phyloP scores from a whole-genome alignment of 2,329 filamentous ascomycete genomes.

The Aspergillus calidoustus region DNA sequence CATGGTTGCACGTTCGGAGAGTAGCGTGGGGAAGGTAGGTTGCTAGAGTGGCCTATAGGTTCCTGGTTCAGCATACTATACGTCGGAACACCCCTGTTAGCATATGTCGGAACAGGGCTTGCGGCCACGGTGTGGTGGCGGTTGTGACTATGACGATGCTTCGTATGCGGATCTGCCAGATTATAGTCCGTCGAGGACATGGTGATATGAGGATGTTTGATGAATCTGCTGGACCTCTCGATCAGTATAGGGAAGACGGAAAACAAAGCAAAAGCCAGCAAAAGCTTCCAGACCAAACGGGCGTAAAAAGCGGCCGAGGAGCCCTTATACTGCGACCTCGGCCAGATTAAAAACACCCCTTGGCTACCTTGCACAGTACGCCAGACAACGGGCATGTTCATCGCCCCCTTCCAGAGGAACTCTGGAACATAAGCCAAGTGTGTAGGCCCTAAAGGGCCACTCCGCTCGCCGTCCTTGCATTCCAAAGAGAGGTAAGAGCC shows the following conservation, averaged over 20 bases:
- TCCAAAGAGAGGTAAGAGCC: conserved; percentile 36
- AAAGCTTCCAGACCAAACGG: conserved; percentile 13
- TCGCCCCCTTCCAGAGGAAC: conserved; percentile 35
- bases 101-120: conserved; percentile 22
- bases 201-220: conserved; percentile 21
- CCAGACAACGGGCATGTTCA: conserved; percentile 27
- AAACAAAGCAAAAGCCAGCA: conserved; percentile 17
- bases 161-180: conserved; percentile 27
- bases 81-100: conserved; percentile 23
- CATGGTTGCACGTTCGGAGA: conserved; percentile 32
- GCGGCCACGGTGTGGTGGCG: conserved; percentile 28
- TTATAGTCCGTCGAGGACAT: conserved; percentile 40
- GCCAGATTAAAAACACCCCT: conserved; percentile 33
- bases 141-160: conserved; percentile 21
- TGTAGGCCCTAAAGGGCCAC: conserved; percentile 28
- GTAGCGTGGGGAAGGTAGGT: conserved; percentile 27
- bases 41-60: conserved; percentile 16
- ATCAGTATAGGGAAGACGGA: conserved; percentile 17
- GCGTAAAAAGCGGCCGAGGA: conserved; percentile 17
- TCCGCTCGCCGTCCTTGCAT: conserved; percentile 44
- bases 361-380: conserved; percentile 28
- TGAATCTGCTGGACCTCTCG: conserved; percentile 17
- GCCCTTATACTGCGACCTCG: conserved; percentile 36
- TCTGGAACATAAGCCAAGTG: conserved; percentile 32
- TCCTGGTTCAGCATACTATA: conserved; percentile 25